phyloP scores from a whole-genome alignment of 768 basidiomycete genomes.

The Scleroderma bovista region DNA sequence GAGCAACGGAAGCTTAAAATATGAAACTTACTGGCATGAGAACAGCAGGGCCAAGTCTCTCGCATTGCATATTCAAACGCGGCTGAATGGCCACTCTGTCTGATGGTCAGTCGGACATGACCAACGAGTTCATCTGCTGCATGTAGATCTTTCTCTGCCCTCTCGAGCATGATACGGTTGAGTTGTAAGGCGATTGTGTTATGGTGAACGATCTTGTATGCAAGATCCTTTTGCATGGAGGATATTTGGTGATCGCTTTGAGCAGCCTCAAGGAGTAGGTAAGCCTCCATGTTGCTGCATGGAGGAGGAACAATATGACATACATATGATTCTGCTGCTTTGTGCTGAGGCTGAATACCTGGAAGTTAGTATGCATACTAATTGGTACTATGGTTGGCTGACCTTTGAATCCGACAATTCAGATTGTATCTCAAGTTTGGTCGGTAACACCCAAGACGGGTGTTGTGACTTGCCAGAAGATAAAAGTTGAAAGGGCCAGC shows the following conservation, averaged over 20 bases:
- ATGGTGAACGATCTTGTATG: background rate
- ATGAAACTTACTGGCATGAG: background rate
- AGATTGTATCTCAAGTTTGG: background rate
- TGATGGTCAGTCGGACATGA: background rate
- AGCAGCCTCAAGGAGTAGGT: background rate
- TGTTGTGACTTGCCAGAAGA: background rate
- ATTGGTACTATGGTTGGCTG: background rate
- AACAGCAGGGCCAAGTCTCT: background rate
- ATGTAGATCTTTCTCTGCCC: background rate
- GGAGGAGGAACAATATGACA: slow-evolving; percentile 8
- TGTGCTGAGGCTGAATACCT: background rate
- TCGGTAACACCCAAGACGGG: background rate
- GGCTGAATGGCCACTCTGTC: background rate
- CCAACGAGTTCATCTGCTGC: background rate
- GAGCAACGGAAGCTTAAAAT: background rate
- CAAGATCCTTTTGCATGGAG: background rate
- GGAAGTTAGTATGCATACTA: background rate
- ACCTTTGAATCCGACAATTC: background rate
- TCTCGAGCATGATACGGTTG: slow-evolving; percentile 1
- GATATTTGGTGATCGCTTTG: slow-evolving; percentile 11
- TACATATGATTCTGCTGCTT: background rate
- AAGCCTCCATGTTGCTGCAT: slow-evolving; percentile 15
- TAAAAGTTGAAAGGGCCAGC: background rate
- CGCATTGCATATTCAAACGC: background rate
- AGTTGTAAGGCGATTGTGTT: slow-evolving; percentile 1